Base-by-base conservation (phyloP, 1,139 yeast species). In the Suhomyces ambrosiae region DNA sequence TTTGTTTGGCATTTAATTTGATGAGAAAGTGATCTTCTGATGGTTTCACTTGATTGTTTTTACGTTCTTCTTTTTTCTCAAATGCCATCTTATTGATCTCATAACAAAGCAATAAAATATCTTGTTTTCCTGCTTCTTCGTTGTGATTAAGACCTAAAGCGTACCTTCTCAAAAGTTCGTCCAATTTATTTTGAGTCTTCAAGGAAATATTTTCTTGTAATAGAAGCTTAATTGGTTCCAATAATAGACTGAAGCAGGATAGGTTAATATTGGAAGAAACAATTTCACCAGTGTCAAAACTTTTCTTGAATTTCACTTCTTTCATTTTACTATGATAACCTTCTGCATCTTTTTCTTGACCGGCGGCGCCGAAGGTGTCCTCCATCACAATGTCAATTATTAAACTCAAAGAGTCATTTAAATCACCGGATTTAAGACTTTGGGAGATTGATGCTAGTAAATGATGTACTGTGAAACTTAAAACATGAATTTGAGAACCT, bases 311-410 rank as follows among this genome's bases (percentile, higher is more conserved):
- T 54, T 87, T 89, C 27, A 92, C 94, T 67, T 92, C 98, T 52
- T 86, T 87, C 82, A 89, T 86, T 45, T 82, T 82, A 34, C 88
- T 82, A 36, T 78, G 79, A 54, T 92, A 92, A 18, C 90, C 96
- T 46, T 89, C 97, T 11, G 94, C 90, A 49, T 92, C 98, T 58
- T 94, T 92, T 56, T 92, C 98, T 54, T 84, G 84, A 25, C 97
- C 96, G 7, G 96, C 88, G 5, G 85, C 79, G 12, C 98, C 99
- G 61, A 92, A 90, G 3, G 81, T 77, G 54, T 92, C 97, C 55
- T 89, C 96, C 96, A 92, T 90, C 23, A 90, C 74, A 23, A 89
- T 71, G 18, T 79, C 82, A 45, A 84, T 81, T 12, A 90, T 64
- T 35, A 85, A 51, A 3, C 65, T 65, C 6, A 82, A 76, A 15